Evolutionary conservation across 75 land plant species (phyloP).

Genomic region (Pinus tabuliformis): DNA sequence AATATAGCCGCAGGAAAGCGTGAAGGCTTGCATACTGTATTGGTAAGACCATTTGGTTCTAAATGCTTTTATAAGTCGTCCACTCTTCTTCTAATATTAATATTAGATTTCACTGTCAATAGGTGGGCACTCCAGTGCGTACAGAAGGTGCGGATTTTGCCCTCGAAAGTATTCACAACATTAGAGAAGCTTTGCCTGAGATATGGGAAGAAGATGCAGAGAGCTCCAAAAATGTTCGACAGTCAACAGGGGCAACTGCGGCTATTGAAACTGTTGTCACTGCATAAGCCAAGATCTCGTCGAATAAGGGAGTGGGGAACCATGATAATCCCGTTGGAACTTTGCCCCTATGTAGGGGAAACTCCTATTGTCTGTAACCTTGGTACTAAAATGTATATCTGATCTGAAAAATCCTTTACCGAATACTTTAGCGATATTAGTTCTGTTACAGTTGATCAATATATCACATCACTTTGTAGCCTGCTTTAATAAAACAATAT

Average conservation of each 20-base stretch:
- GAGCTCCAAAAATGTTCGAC: conserved; percentile 12
- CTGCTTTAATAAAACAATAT: no score
- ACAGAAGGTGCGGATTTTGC: conserved; percentile 77
- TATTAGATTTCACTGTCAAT: neutral
- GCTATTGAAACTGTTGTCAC: conserved; percentile 56
- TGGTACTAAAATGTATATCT: no score
- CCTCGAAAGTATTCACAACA: conserved; percentile 67
- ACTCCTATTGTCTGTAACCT: no score
- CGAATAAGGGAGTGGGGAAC: no score
- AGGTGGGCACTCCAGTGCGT: conserved; percentile 61
- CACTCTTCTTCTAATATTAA: neutral
- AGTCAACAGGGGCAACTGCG: conserved; percentile 16
- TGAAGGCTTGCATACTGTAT: conserved; percentile 72
- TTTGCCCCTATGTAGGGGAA: no score
- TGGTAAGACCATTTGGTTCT: conserved; percentile 31
- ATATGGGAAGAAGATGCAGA: conserved; percentile 51
- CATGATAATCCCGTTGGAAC: no score
- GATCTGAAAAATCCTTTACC: no score
- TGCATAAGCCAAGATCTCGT: conserved; percentile 7
- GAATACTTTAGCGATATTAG: no score
- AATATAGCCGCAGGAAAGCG: conserved; percentile 75
- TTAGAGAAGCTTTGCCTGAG: conserved; percentile 71
- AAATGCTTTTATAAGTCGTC: neutral
- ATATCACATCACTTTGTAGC: no score
- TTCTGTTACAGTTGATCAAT: no score